Evolutionary conservation across 202 grass and related monocot genomes (phyloP), one percentile per base, ranked within the genome.

Genomic region (Alloteropsis angusta): DNA sequence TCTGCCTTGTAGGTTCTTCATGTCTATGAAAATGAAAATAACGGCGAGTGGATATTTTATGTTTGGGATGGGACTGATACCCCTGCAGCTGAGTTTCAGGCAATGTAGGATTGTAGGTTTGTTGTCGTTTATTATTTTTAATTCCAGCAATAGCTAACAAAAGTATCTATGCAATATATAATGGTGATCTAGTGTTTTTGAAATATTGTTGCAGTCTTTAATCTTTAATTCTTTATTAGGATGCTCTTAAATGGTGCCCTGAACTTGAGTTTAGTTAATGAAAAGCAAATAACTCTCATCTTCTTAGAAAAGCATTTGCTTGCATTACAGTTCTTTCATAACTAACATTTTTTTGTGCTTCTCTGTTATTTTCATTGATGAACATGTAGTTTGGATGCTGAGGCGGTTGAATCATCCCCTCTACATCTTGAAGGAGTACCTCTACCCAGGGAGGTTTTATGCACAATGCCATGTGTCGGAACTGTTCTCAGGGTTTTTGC

Each of bases 21-120:
- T 93, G 80, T 90, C 57, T 32, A n/a, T 83, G 58, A 90, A 86
- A 81, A n/a, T 83, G 58, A 90, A 86, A 81, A 77, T 77, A 79
- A 35, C n/a, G 69, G 78, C 0, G 76, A 85, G 43, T 83, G 72
- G 80, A 81, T 93, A 75, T 88, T 86, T 52, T 93, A 93, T 82
- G 88, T 92, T 48, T 97, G 94, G 94, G 94, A 97, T 89, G 91
- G 94, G 86, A 97, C 91, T 56, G 91, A 97, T 80, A 68, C 86
- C 78, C 82, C 91, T 80, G 71, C 91, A 47, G 56, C 44, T 62
- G 65, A 75, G 37, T 66, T 89, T 75, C 80, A 76, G 65, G 64
- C 41, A 44, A 32, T 41, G 82, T 85, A 91, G 6, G 74, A 52
- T 77, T 50, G 60, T 72, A 81, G 4, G 52, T 34, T 26, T 76